phyloP scores from a whole-genome alignment of 2,329 filamentous ascomycete species.

The Diaporthe destruens region DNA sequence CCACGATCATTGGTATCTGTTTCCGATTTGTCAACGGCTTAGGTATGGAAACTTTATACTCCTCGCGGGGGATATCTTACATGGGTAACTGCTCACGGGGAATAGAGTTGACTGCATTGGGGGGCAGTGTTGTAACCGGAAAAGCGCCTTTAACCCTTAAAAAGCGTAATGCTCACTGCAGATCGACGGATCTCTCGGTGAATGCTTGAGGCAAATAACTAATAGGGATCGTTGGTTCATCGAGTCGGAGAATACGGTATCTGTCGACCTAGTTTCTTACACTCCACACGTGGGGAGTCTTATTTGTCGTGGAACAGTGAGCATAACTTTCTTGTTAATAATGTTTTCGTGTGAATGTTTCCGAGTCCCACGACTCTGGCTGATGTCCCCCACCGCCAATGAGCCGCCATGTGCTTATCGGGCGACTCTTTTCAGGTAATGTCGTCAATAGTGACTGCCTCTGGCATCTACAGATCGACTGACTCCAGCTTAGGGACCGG shows the following conservation, averaged over 20 bases:
- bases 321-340: slow-evolving; percentile 14
- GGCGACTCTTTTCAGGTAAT: neutral
- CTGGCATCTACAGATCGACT: neutral
- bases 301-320: slow-evolving; percentile 8
- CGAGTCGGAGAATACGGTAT: neutral
- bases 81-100: neutral
- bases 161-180: neutral
- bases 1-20: neutral
- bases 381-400: neutral
- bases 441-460: neutral
- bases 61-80: neutral
- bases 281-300: neutral
- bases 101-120: neutral
- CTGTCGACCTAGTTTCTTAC: neutral
- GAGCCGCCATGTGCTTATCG: neutral
- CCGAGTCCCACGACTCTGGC: neutral
- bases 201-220: neutral
- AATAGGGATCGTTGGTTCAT: neutral
- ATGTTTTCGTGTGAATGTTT: neutral
- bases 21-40: too few species aligned
- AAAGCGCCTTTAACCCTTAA: neutral
- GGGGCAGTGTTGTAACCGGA: neutral
- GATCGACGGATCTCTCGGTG: neutral
- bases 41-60: neutral
- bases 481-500: slow-evolving; percentile 14